Evolutionary conservation across 2,329 filamentous ascomycete species (phyloP).

Genomic region (Ascochyta viciae-villosae): DNA sequence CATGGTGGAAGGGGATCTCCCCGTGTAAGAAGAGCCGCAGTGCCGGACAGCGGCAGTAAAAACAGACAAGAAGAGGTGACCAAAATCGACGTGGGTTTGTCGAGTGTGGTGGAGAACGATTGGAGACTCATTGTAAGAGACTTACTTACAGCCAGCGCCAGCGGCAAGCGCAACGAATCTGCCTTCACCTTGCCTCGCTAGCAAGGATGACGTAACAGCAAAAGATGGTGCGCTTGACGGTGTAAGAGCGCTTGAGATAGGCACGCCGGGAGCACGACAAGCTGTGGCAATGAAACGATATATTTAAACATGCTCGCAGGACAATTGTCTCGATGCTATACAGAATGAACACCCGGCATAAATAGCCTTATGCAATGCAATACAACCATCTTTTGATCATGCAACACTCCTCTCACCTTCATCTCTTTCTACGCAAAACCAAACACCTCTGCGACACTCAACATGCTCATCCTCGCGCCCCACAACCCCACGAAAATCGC

Average conservation of each 20-base stretch:
- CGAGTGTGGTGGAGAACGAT: background rate
- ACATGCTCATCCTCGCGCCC: slow-evolving; percentile 76
- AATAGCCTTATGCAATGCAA: background rate
- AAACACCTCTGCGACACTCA: slow-evolving; percentile 87
- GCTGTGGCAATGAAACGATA: no score
- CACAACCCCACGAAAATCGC: slow-evolving; percentile 73
- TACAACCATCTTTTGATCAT: background rate
- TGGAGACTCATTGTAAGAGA: background rate
- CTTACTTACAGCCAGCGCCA: background rate
- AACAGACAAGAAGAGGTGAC: background rate
- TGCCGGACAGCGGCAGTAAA: background rate
- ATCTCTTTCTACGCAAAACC: slow-evolving; percentile 55
- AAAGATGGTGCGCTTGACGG: background rate
- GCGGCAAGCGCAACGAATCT: background rate
- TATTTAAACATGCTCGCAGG: background rate
- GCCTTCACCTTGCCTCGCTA: slow-evolving; percentile 1
- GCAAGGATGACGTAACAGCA: background rate
- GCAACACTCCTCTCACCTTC: background rate
- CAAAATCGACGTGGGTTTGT: background rate
- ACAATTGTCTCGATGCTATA: background rate
- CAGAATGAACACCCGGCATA: background rate
- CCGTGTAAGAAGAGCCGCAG: no score
- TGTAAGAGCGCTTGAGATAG: background rate
- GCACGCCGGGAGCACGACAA: background rate
- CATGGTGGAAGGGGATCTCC: no score